phyloP scores from a whole-genome alignment of 441 rosid species.

The Erysimum cheiri region DNA sequence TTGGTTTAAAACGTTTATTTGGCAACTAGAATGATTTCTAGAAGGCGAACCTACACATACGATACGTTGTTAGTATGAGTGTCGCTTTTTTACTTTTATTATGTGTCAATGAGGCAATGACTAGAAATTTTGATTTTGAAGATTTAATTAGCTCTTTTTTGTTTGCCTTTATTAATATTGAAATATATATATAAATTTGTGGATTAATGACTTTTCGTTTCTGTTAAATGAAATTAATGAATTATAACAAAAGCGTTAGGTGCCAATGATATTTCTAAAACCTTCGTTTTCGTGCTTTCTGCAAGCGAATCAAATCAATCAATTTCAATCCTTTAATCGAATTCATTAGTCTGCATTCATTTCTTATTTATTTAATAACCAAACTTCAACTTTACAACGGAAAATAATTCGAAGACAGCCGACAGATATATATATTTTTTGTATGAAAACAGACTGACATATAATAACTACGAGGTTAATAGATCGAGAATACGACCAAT shows the following conservation, averaged over 20 bases:
- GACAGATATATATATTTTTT: too few species aligned
- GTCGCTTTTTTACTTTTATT: not conserved
- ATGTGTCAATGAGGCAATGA: conserved; percentile 4
- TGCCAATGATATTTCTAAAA: conserved; percentile 38
- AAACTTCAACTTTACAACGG: conserved; percentile 22
- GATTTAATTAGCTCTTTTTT: not conserved
- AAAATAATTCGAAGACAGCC: conserved; percentile 32
- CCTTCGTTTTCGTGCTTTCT: conserved; percentile 41
- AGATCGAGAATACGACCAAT: conserved; percentile 8
- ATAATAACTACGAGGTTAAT: conserved; percentile 5
- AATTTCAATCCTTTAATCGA: conserved; percentile 22
- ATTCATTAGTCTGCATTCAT: conserved; percentile 15
- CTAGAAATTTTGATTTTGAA: not conserved
- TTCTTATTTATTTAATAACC: conserved; percentile 9
- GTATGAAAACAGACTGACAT: conserved; percentile 34
- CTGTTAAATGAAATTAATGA: conserved; percentile 29
- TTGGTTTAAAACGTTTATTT: not conserved
- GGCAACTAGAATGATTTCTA: conserved; percentile 17
- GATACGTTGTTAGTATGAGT: not conserved
- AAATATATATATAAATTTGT: not conserved
- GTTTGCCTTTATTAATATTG: not conserved
- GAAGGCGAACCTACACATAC: conserved; percentile 10
- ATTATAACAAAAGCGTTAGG: conserved; percentile 43
- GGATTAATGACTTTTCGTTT: conserved; percentile 31
- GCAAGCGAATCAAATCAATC: conserved; percentile 40